These are phyloP conservation scores for Ganoderma lucidum DNA, from an alignment of 1,284 basidiomycete genomes.

Conservation along the genomic window DNA sequence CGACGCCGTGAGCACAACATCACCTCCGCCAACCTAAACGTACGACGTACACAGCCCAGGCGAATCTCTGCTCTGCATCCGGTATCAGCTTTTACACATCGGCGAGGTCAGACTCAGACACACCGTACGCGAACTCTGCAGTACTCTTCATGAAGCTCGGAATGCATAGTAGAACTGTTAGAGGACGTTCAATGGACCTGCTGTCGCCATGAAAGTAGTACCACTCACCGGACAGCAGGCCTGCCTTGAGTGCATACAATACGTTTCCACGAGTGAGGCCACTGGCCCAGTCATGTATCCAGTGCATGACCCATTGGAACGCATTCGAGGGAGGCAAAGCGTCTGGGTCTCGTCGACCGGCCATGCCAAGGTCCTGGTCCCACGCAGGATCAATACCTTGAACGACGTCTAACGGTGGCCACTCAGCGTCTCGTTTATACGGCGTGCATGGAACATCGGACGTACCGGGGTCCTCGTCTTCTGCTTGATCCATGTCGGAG, in stretches of 20 bases:
- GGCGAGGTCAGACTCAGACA: slow-evolving; percentile 33
- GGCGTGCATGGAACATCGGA: slow-evolving; percentile 23
- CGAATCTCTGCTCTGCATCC: slow-evolving; percentile 42
- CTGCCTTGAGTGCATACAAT: slow-evolving; percentile 85
- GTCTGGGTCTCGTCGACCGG: slow-evolving; percentile 74
- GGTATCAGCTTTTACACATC: not conserved
- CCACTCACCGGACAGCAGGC: slow-evolving; percentile 61
- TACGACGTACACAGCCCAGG: slow-evolving; percentile 47
- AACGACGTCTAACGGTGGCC: slow-evolving; percentile 54
- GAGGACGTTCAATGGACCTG: not conserved
- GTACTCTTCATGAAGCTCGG: slow-evolving; percentile 65
- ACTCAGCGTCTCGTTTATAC: not conserved
- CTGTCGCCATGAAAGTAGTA: not conserved
- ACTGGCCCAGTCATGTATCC: slow-evolving; percentile 50
- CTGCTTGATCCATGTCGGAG: slow-evolving; percentile 51
- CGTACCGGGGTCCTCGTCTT: slow-evolving; percentile 63
- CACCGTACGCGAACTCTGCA: slow-evolving; percentile 67
- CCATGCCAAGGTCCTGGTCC: slow-evolving; percentile 59
- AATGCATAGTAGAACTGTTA: slow-evolving; percentile 63
- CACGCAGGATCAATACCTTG: slow-evolving; percentile 59
- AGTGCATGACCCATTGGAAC: slow-evolving; percentile 59
- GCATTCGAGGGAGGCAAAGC: slow-evolving; percentile 71
- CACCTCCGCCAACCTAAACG: not conserved
- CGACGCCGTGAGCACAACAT: not conserved
- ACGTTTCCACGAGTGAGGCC: slow-evolving; percentile 63